Percentiles rank a stretch among this genome's conserved stretches.
phyloP scores from a whole-genome alignment of 192 early-diverging fungal species.

The Pilobolus umbonatus region DNA sequence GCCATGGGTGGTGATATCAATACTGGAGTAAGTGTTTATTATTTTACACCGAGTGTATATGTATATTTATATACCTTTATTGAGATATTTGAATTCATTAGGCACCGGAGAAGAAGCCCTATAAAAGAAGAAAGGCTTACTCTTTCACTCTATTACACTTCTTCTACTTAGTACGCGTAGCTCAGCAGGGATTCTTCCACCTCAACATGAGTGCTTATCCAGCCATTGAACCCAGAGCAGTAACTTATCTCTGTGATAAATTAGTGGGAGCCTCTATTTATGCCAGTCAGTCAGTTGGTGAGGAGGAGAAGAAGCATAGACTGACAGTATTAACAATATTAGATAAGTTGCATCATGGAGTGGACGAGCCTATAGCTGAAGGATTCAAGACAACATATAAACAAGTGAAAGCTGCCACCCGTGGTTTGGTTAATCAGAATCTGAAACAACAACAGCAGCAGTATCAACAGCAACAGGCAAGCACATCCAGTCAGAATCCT shows the following conservation, averaged over 20 bases:
- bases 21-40: too few relatives aligned
- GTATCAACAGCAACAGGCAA: not conserved
- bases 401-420: not conserved
- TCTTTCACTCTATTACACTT: not conserved
- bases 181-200: slow-evolving; percentile 13
- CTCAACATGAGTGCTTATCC: not conserved
- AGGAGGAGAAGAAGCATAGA: not conserved
- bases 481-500: not conserved
- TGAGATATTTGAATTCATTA: not conserved
- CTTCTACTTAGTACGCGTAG: slow-evolving; percentile 13
- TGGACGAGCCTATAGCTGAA: not conserved
- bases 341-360: not conserved
- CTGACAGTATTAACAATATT: not conserved
- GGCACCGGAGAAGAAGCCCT: not conserved
- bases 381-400: slow-evolving; percentile 15
- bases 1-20: too few relatives aligned
- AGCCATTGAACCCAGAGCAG: not conserved
- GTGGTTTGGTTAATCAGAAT: not conserved
- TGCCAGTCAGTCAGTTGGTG: not conserved
- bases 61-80: not conserved
- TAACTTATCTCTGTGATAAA: slow-evolving; percentile 15
- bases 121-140: not conserved
- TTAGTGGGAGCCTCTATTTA: slow-evolving; percentile 1
- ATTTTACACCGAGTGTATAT: not conserved
- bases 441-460: not conserved